phyloP scores from a whole-genome alignment of 2,329 filamentous ascomycete genomes.

The Salinomyces thailandicus region DNA sequence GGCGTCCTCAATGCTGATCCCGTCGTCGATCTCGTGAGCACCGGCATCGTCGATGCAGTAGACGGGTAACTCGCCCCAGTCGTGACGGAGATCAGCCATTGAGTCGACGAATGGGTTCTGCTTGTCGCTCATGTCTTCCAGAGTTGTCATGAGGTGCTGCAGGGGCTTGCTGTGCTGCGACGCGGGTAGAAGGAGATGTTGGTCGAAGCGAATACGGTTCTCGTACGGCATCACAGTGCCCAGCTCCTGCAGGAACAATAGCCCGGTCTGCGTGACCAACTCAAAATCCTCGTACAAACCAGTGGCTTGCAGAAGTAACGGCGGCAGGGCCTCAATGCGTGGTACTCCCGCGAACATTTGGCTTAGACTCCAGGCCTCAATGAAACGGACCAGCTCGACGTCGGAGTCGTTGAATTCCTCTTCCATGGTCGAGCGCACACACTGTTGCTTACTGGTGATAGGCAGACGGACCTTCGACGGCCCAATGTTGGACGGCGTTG shows the following conservation, averaged over 20 bases:
- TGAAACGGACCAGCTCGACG: constrained; percentile 51
- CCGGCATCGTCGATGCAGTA: constrained; percentile 62
- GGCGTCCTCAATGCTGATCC: constrained; percentile 51
- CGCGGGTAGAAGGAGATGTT: constrained; percentile 42
- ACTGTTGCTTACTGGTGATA: constrained; percentile 15
- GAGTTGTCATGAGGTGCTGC: constrained; percentile 29
- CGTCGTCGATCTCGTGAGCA: constrained; percentile 69
- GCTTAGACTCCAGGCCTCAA: constrained; percentile 57
- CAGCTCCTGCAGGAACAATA: constrained; percentile 65
- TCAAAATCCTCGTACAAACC: constrained; percentile 49
- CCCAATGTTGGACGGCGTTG: constrained; percentile 27
- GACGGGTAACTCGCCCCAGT: constrained; percentile 50
- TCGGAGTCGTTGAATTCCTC: constrained; percentile 42
- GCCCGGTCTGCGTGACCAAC: constrained; percentile 41
- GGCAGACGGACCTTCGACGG: constrained; percentile 26
- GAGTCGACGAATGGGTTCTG: constrained; percentile 40
- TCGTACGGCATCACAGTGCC: constrained; percentile 63
- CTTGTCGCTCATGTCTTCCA: constrained; percentile 19
- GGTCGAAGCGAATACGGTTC: constrained; percentile 52
- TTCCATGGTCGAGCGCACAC: constrained; percentile 13
- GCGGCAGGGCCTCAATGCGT: constrained; percentile 50
- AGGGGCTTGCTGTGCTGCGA: constrained; percentile 35
- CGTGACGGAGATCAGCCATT: constrained; percentile 47
- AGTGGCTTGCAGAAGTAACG: constrained; percentile 52
- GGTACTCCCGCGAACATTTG: constrained; percentile 44